Percentiles rank a stretch among this genome's conserved stretches.
phyloP scores from a whole-genome alignment of 2,329 filamentous ascomycete species.

The Keithomyces neogunnii region DNA sequence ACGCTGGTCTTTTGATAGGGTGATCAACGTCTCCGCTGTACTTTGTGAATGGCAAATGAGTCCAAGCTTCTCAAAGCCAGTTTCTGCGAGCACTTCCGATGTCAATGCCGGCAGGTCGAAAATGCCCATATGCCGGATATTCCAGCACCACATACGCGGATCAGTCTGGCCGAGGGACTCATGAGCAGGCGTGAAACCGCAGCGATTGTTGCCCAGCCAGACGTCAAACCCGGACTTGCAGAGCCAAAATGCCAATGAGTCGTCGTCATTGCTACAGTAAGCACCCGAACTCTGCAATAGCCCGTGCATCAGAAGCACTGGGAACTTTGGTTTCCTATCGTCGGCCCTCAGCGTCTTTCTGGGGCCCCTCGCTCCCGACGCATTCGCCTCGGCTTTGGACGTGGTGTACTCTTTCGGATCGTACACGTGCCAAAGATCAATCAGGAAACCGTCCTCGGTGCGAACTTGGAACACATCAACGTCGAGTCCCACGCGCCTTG shows the following conservation, averaged over 20 bases:
- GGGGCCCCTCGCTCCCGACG: constrained; percentile 16
- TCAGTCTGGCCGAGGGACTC: constrained; percentile 61
- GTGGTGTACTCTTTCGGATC: constrained; percentile 65
- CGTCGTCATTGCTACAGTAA: constrained; percentile 84
- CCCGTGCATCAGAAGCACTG: constrained; percentile 80
- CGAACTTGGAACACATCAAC: constrained; percentile 76
- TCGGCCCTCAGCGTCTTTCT: constrained; percentile 30
- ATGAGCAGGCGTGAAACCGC: constrained; percentile 75
- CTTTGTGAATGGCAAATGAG: constrained; percentile 86
- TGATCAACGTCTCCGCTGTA: constrained; percentile 80
- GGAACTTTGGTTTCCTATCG: constrained; percentile 55
- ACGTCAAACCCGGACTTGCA: constrained; percentile 91
- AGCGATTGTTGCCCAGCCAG: constrained; percentile 91
- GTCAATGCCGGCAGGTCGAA: constrained; percentile 78
- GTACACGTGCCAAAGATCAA: constrained; percentile 83
- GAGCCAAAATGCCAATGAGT: constrained; percentile 83
- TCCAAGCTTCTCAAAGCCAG: constrained; percentile 73
- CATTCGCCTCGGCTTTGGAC: background rate
- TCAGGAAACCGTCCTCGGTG: constrained; percentile 89
- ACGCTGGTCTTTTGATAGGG: constrained; percentile 80
- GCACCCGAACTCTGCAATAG: constrained; percentile 81
- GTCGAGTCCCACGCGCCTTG: constrained; percentile 77
- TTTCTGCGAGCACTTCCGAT: constrained; percentile 72
- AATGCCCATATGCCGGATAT: constrained; percentile 87
- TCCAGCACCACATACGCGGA: constrained; percentile 95